Conservation (phyloP, 805 yeast genomes). For the Metschnikowia santaceciliae region DNA sequence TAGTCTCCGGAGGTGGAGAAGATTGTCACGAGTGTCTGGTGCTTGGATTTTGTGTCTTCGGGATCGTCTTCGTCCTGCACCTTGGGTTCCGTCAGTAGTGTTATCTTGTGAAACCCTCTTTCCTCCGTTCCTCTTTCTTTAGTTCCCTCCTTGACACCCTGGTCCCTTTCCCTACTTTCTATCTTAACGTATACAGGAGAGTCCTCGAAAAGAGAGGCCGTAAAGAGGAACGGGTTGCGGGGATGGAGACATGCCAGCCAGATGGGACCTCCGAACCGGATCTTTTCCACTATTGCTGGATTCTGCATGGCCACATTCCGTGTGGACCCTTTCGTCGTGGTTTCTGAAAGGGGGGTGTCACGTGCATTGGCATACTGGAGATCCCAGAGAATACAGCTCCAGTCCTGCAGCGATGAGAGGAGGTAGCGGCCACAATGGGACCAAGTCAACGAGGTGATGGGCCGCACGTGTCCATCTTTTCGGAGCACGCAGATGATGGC, state of each 20-base stretch:
- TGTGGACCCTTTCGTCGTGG: no score
- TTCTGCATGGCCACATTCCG: constrained; percentile 11
- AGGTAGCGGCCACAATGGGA: constrained; percentile 65
- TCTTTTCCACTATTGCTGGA: constrained; percentile 36
- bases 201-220: constrained; percentile 65
- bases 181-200: constrained; percentile 46
- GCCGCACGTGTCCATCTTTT: constrained; percentile 56
- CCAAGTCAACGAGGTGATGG: constrained; percentile 76
- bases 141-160: not conserved
- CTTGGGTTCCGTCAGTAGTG: constrained; percentile 18
- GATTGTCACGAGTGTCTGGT: constrained; percentile 46
- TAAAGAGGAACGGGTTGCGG: constrained; percentile 40
- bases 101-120: not conserved
- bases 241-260: constrained; percentile 68
- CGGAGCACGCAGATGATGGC: constrained; percentile 50
- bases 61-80: constrained; percentile 2
- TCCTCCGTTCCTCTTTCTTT: not conserved
- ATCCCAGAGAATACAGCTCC: constrained; percentile 83
- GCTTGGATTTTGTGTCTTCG: constrained; percentile 21
- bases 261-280: constrained; percentile 63
- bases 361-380: constrained; percentile 31
- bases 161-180: not conserved
- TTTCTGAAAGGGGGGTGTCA: not conserved
- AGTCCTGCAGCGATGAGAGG: constrained; percentile 72
- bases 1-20: constrained; percentile 53